These are phyloP conservation scores for Schizochytrium sp. DNA, from an alignment of 108 stramenopile species.

Conservation along the genomic window DNA sequence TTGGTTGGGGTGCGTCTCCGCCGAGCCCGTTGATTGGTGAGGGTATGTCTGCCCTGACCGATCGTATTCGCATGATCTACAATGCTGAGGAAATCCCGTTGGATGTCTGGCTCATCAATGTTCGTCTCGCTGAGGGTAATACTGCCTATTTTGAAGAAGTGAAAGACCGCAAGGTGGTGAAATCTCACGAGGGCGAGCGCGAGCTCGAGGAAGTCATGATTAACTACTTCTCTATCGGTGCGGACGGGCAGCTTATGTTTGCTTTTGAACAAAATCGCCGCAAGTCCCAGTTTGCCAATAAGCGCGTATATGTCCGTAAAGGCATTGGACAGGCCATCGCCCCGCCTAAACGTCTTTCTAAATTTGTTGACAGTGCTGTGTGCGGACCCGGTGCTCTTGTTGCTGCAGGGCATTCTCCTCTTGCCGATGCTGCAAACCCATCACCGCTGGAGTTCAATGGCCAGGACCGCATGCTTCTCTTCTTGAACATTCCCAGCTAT, in stretches of 20 bases:
- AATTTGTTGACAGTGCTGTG: slow-evolving; percentile 14
- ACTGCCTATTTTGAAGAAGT: slow-evolving; percentile 45
- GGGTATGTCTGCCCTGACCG: slow-evolving; percentile 1
- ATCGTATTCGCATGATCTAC: slow-evolving; percentile 47
- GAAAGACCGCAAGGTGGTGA: slow-evolving; percentile 21
- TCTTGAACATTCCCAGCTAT: slow-evolving; percentile 55
- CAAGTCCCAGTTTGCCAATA: slow-evolving; percentile 42
- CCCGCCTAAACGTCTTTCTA: not conserved
- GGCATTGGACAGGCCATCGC: slow-evolving; percentile 10
- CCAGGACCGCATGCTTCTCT: slow-evolving; percentile 24
- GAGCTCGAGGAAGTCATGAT: slow-evolving; percentile 32
- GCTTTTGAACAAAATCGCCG: slow-evolving; percentile 48
- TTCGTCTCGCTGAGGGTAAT: not conserved
- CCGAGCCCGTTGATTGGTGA: slow-evolving; percentile 9
- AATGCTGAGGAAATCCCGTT: slow-evolving; percentile 30
- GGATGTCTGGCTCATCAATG: slow-evolving; percentile 28
- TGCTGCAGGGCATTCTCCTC: not conserved
- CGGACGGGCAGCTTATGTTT: slow-evolving; percentile 56
- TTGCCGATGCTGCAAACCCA: not conserved
- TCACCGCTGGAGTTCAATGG: slow-evolving; percentile 28
- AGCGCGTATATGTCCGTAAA: slow-evolving; percentile 26
- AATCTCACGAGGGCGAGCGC: not conserved
- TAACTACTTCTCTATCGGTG: slow-evolving; percentile 55
- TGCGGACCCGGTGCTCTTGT: not conserved
- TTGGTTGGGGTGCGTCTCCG: slow-evolving; percentile 32